Conservation (phyloP, 768 basidiomycete genomes). For the Paxillus involutus region DNA sequence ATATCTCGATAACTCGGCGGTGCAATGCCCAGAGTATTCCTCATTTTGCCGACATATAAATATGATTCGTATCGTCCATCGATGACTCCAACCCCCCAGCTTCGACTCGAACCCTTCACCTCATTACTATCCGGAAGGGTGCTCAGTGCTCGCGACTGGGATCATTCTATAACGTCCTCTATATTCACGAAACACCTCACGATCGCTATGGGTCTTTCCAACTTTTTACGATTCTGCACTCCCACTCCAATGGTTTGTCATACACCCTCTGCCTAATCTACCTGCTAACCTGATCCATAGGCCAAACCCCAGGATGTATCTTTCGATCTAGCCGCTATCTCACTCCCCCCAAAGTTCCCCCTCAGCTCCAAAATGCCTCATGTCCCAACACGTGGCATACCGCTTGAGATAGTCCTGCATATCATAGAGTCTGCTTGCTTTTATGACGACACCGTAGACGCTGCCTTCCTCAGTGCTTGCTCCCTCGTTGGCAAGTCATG, state of each 20-base stretch:
- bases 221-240: constrained; percentile 19
- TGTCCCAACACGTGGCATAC: constrained; percentile 39
- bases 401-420: constrained; percentile 61
- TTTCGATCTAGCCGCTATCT: constrained; percentile 36
- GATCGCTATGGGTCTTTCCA: constrained; percentile 27
- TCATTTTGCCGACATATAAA: constrained; percentile 27
- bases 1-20: constrained; percentile 1
- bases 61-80: constrained; percentile 10
- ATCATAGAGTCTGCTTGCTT: constrained; percentile 61
- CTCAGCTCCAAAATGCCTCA: constrained; percentile 14
- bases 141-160: constrained; percentile 16
- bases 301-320: constrained; percentile 37
- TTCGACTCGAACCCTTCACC: too few relatives aligned
- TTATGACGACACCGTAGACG: constrained; percentile 36
- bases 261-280: not conserved
- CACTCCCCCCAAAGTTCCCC: constrained; percentile 21
- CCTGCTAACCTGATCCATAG: constrained; percentile 19
- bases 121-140: constrained; percentile 19
- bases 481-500: constrained; percentile 68
- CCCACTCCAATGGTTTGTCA: constrained; percentile 26
- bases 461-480: constrained; percentile 48
- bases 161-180: constrained; percentile 12
- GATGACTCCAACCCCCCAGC: constrained; percentile 8
- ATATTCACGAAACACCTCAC: constrained; percentile 21
- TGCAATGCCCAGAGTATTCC: not conserved